A percentile compares a stretch with the other conserved stretches of the same genome.
Evolutionary conservation across 176 grass and related monocot genomes (phyloP).

Genomic region (Carex scoparia): DNA sequence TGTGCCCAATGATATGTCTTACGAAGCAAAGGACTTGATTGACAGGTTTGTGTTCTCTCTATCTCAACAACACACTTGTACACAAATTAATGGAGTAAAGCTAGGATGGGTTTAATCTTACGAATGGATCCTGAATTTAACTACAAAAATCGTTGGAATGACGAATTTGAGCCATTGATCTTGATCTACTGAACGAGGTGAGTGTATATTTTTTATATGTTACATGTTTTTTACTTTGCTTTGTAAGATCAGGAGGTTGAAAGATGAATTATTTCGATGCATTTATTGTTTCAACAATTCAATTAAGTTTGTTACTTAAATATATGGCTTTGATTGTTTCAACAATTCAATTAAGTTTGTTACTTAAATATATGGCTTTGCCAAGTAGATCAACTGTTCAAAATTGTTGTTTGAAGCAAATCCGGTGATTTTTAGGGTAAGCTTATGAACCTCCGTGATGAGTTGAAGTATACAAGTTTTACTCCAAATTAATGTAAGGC

Average conservation of each 20-base stretch:
- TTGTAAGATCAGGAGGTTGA: background rate
- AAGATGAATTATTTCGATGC: background rate
- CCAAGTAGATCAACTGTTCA: background rate
- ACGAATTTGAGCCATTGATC: background rate
- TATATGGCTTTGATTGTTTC: too few species aligned
- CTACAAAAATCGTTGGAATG: background rate
- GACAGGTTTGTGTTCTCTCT: constrained; percentile 31
- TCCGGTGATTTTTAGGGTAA: background rate
- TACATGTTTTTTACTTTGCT: background rate
- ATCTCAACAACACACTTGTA: background rate
- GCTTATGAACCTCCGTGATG: background rate
- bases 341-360: background rate
- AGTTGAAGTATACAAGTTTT: background rate
- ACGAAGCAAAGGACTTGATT: constrained; percentile 40
- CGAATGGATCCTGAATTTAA: background rate
- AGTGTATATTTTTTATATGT: background rate
- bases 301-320: background rate
- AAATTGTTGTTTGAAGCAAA: background rate
- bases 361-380: background rate
- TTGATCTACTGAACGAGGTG: background rate
- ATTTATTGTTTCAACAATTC: background rate
- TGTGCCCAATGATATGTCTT: constrained; percentile 34
- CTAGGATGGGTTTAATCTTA: background rate
- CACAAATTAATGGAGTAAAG: background rate
- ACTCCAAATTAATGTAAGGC: background rate